These are phyloP conservation scores for Solanum tarapatanum DNA, from an alignment of 257 asterid genomes.

Conservation along the genomic window DNA sequence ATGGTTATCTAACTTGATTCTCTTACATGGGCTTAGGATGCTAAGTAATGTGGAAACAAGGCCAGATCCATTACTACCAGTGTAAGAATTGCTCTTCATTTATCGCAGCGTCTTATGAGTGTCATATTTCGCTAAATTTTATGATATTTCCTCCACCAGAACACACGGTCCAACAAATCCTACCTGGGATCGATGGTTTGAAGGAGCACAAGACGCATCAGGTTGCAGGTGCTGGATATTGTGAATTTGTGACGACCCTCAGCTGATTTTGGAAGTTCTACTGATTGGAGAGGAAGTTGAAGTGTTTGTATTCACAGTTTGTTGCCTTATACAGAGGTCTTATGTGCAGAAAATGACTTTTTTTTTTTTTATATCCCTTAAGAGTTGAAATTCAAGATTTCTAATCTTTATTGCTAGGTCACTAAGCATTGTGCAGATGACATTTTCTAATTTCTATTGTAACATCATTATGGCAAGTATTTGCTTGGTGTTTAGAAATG, in stretches of 20 bases:
- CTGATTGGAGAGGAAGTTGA: neutral
- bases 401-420: neutral
- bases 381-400: neutral
- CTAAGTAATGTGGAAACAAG: conserved; percentile 43
- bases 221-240: conserved; percentile 91
- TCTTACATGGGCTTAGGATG: conserved; percentile 31
- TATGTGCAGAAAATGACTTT: conserved; percentile 17
- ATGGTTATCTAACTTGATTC: conserved; percentile 1
- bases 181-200: conserved; percentile 93
- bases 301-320: neutral
- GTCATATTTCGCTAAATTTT: neutral
- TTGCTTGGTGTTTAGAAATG: neutral
- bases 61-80: conserved; percentile 78
- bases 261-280: neutral
- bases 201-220: conserved; percentile 69
- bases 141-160: conserved; percentile 23
- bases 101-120: neutral
- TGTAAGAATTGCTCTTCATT: conserved; percentile 32
- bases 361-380: neutral
- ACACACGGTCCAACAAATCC: conserved; percentile 73
- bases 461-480: neutral
- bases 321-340: neutral
- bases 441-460: neutral
- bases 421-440: neutral
- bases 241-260: conserved; percentile 11